Conservation (phyloP, 1,139 yeast genomes). For the Dujonia santamariae region DNA sequence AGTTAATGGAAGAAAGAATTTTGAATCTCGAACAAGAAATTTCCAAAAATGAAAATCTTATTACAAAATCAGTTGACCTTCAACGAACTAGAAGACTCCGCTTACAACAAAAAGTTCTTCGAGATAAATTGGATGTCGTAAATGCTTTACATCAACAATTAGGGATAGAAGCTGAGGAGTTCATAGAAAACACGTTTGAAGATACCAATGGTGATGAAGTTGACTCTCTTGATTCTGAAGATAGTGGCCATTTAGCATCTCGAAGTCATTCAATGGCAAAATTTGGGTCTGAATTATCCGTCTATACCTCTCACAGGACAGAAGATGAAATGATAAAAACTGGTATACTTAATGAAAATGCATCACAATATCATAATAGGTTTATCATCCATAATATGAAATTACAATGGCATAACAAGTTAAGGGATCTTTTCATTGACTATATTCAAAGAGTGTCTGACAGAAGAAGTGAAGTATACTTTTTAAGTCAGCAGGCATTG, state of each 20-base stretch:
- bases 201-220: not conserved
- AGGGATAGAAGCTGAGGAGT: conserved; percentile 10
- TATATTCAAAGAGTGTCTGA: conserved; percentile 62
- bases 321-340: conserved; percentile 21
- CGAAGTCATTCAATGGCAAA: not conserved
- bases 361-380: conserved; percentile 57
- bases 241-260: not conserved
- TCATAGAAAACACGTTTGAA: conserved; percentile 12
- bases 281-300: conserved; percentile 15
- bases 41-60: conserved; percentile 22
- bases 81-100: conserved; percentile 16
- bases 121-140: conserved; percentile 7
- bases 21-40: conserved; percentile 45
- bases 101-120: conserved; percentile 10
- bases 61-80: conserved; percentile 17
- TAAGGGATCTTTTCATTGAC: conserved; percentile 59
- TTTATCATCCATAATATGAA: conserved; percentile 77
- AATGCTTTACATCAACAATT: conserved; percentile 8
- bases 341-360: conserved; percentile 6
- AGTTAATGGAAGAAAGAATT: conserved; percentile 39
- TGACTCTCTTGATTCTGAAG: not conserved
- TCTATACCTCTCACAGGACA: conserved; percentile 26
- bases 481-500: conserved; percentile 69
- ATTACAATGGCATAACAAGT: conserved; percentile 73
- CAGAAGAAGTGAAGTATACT: conserved; percentile 55